Conservation (phyloP, 352 stramenopile genomes). For the Aphanomyces euteiches region DNA sequence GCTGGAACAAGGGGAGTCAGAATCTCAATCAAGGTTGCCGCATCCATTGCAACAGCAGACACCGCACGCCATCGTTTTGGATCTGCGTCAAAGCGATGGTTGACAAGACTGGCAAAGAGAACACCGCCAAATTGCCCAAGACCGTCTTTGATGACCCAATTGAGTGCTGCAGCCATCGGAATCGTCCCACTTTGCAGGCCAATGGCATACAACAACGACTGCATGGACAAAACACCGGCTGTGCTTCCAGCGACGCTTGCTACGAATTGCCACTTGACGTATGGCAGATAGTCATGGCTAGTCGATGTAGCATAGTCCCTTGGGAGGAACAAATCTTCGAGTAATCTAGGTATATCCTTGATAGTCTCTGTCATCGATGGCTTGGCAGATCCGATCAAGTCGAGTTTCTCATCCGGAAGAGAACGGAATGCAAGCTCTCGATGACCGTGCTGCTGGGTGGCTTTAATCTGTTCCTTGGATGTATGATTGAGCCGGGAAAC, state of each 20-base stretch:
- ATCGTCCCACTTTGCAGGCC: constrained; percentile 85
- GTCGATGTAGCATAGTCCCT: constrained; percentile 83
- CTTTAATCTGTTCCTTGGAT: not conserved
- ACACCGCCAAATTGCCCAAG: constrained; percentile 95
- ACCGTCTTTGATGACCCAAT: constrained; percentile 97
- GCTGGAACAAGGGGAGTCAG: constrained; percentile 66
- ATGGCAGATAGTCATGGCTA: constrained; percentile 81
- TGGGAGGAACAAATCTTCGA: constrained; percentile 80
- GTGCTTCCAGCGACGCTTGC: constrained; percentile 76
- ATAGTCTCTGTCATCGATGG: not conserved
- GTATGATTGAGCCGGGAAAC: too few species aligned
- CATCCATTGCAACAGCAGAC: constrained; percentile 86
- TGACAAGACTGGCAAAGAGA: constrained; percentile 88
- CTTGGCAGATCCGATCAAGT: not conserved
- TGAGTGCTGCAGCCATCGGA: constrained; percentile 88
- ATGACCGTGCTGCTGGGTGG: not conserved
- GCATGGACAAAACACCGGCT: constrained; percentile 90
- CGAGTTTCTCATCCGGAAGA: not conserved
- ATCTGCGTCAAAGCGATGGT: constrained; percentile 92
- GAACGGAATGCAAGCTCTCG: constrained; percentile 3
- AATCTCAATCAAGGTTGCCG: constrained; percentile 91
- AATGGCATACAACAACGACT: constrained; percentile 92
- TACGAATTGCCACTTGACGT: constrained; percentile 81
- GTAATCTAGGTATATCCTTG: not conserved
- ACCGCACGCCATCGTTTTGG: constrained; percentile 93